These are phyloP conservation scores for Pulveroboletus sp. DNA, from an alignment of 768 basidiomycete genomes.

Conservation along the genomic window DNA sequence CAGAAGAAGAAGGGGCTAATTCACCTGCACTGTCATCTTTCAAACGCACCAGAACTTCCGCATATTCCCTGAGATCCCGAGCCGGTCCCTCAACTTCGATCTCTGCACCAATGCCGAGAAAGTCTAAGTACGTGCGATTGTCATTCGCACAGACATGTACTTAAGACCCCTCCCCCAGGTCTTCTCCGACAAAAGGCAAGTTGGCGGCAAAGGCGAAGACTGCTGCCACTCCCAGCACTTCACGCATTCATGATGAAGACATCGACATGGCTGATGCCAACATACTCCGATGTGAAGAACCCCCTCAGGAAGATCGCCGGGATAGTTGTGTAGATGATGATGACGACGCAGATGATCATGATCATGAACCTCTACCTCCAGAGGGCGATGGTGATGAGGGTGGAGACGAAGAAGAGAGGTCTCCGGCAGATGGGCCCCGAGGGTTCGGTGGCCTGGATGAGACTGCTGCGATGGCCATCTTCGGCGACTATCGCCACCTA, in stretches of 20 bases:
- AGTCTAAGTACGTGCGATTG: constrained; percentile 49
- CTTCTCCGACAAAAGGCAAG: constrained; percentile 57
- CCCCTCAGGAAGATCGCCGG: constrained; percentile 44
- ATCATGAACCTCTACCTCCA: constrained; percentile 41
- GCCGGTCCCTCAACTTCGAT: constrained; percentile 38
- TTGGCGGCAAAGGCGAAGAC: constrained; percentile 52
- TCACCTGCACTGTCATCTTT: constrained; percentile 44
- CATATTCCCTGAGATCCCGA: constrained; percentile 68
- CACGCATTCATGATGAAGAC: constrained; percentile 65
- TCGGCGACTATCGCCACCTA: constrained; percentile 82
- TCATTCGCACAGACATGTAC: constrained; percentile 5
- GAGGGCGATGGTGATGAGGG: constrained; percentile 48
- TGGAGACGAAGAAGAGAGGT: constrained; percentile 37
- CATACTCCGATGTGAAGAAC: constrained; percentile 42
- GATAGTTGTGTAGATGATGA: constrained; percentile 41
- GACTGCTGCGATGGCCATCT: constrained; percentile 71
- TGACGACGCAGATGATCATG: constrained; percentile 44
- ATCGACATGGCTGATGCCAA: constrained; percentile 73
- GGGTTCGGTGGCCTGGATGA: constrained; percentile 59
- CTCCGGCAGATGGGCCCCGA: constrained; percentile 34
- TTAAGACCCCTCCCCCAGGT: constrained; percentile 32
- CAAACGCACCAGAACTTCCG: constrained; percentile 59
- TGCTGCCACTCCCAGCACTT: constrained; percentile 58
- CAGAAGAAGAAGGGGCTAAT: constrained; percentile 60
- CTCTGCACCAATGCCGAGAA: constrained; percentile 66